phyloP scores from a whole-genome alignment of 495 filamentous ascomycete species.

The Chaetomium tenue region DNA sequence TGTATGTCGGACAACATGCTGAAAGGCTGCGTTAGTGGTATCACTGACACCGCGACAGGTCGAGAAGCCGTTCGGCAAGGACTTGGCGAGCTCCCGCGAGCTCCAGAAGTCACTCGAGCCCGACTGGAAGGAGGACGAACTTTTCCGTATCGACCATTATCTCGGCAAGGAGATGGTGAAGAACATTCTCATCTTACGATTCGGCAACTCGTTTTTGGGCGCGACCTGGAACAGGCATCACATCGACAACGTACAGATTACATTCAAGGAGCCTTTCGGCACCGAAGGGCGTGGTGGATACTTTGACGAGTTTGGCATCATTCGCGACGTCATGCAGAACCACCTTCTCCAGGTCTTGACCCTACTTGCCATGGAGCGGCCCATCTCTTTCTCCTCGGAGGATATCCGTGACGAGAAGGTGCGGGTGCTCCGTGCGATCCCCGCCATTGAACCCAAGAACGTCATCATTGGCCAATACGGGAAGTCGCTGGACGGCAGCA shows the following conservation, averaged over 20 bases:
- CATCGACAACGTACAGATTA: conserved; percentile 98
- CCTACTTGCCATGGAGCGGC: conserved; percentile 95
- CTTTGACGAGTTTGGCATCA: conserved; percentile 99
- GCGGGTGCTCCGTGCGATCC: conserved; percentile 89
- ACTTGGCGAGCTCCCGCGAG: conserved; percentile 88
- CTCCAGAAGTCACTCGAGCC: conserved; percentile 93
- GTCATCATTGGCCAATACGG: conserved; percentile 99
- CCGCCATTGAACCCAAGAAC: conserved; percentile 97
- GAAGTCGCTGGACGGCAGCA: conserved; percentile 92
- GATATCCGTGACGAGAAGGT: conserved; percentile 99
- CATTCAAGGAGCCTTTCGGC: conserved; percentile 99
- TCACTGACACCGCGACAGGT: conserved; percentile 56
- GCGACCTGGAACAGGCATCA: conserved; percentile 99
- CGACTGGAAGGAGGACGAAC: conserved; percentile 98
- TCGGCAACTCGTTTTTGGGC: conserved; percentile 98
- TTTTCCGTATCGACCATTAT: conserved; percentile 99
- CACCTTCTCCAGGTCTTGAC: conserved; percentile 96
- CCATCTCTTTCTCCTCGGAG: conserved; percentile 96
- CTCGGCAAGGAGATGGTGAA: conserved; percentile 99
- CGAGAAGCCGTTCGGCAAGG: conserved; percentile 99
- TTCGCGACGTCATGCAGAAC: conserved; percentile 98
- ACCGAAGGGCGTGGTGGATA: conserved; percentile 99
- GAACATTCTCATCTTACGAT: conserved; percentile 97
- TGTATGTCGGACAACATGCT: conserved; percentile 51
- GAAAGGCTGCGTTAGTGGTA: too few relatives aligned